These are phyloP conservation scores for Arthrobotrys sphaeroides DNA, from an alignment of 2,329 filamentous ascomycete species.

Conservation along the genomic window DNA sequence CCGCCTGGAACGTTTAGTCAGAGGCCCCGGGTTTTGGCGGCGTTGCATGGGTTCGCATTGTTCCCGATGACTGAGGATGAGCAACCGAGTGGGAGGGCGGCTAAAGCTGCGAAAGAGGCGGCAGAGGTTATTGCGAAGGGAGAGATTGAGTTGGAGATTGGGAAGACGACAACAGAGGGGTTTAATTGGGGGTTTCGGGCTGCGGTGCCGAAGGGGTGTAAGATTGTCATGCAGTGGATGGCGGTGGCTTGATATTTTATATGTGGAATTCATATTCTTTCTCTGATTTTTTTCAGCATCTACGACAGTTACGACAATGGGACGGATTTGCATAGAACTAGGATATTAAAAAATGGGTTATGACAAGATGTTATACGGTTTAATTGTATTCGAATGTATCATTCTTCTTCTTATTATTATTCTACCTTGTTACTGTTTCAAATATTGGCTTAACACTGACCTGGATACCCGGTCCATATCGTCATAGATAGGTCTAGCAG, in stretches of 20 bases:
- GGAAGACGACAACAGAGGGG: slow-evolving; percentile 41
- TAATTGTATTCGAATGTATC: background rate
- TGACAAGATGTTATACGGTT: too few relatives aligned
- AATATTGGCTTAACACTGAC: too few relatives aligned
- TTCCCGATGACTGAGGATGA: slow-evolving; percentile 30
- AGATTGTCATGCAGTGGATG: slow-evolving; percentile 49
- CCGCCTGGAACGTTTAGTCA: slow-evolving; percentile 33
- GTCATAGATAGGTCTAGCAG: background rate
- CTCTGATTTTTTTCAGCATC: background rate
- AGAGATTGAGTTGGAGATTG: slow-evolving; percentile 35
- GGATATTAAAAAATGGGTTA: background rate
- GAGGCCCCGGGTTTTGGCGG: slow-evolving; percentile 43
- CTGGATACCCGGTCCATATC: background rate
- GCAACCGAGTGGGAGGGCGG: background rate
- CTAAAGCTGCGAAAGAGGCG: background rate
- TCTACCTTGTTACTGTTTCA: background rate
- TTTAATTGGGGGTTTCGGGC: slow-evolving; percentile 35
- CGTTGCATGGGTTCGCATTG: slow-evolving; percentile 35
- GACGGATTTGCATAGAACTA: background rate
- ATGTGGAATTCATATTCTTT: background rate
- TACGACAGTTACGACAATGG: background rate
- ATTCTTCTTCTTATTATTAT: background rate
- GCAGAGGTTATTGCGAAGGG: background rate
- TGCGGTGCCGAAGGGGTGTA: slow-evolving; percentile 42
- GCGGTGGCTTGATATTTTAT: slow-evolving; percentile 17